Conservation (phyloP, 768 basidiomycete genomes). For the Cantharellus cinnabarinus region DNA sequence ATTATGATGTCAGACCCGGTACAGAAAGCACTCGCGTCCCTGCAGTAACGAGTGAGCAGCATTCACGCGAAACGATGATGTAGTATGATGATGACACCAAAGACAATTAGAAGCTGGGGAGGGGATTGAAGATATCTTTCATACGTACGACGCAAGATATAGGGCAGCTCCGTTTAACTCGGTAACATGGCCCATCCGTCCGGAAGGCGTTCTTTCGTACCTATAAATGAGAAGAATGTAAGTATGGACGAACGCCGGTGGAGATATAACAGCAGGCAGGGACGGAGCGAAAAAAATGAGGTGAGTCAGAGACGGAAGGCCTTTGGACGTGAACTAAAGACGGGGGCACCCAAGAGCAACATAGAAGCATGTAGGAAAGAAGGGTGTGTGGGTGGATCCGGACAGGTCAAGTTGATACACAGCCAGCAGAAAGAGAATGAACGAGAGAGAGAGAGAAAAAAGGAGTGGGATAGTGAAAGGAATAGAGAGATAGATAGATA, state of each 20-base stretch:
- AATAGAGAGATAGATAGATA: no score
- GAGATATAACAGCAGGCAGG: neutral
- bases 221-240: constrained; percentile 1
- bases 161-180: constrained; percentile 7
- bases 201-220: constrained; percentile 4
- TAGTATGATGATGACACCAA: neutral
- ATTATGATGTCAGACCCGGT: constrained; percentile 7
- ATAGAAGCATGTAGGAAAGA: no score
- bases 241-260: neutral
- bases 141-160: constrained; percentile 6
- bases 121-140: neutral
- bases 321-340: no score
- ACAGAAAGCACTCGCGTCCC: constrained; percentile 8
- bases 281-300: neutral
- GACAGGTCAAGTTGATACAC: no score
- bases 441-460: no score
- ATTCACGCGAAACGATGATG: neutral
- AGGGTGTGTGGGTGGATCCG: no score
- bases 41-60: constrained; percentile 2
- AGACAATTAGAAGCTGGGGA: neutral
- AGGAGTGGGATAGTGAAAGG: no score
- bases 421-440: no score
- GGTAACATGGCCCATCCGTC: constrained; percentile 6
- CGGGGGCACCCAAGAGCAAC: no score
- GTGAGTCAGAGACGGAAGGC: neutral